phyloP scores from a whole-genome alignment of 305 asterid genomes.

The Fraxinus baroniana region DNA sequence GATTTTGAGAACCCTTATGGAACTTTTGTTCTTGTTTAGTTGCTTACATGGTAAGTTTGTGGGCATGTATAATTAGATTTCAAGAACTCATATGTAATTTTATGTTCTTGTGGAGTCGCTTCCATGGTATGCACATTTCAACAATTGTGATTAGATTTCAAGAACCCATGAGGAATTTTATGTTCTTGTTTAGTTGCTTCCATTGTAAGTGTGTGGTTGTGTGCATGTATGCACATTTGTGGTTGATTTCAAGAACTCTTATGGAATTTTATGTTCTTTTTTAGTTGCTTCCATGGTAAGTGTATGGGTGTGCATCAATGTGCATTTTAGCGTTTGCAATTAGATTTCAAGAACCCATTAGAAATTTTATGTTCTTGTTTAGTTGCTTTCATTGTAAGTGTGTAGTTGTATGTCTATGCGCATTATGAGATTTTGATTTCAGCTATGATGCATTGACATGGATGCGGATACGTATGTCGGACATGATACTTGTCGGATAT shows the following conservation, averaged over 20 bases:
- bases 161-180: not conserved
- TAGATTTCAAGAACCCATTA: not conserved
- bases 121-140: not conserved
- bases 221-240: not conserved
- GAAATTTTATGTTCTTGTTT: not conserved
- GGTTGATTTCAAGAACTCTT: not conserved
- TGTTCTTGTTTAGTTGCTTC: not conserved
- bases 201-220: not conserved
- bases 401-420: not conserved
- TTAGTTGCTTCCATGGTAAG: constrained; percentile 66
- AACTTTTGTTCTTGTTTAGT: not conserved
- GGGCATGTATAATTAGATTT: not conserved
- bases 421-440: not conserved
- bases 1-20: not conserved
- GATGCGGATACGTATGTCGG: not conserved
- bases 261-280: not conserved
- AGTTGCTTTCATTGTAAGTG: not conserved
- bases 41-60: not conserved
- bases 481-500: not conserved
- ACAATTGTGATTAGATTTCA: not conserved
- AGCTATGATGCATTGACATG: not conserved
- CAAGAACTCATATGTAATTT: not conserved
- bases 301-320: not conserved
- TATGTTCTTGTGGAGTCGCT: not conserved
- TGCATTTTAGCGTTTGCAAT: not conserved